phyloP scores from a whole-genome alignment of 176 grass and related monocot species.

The Cenchrus purpureus region DNA sequence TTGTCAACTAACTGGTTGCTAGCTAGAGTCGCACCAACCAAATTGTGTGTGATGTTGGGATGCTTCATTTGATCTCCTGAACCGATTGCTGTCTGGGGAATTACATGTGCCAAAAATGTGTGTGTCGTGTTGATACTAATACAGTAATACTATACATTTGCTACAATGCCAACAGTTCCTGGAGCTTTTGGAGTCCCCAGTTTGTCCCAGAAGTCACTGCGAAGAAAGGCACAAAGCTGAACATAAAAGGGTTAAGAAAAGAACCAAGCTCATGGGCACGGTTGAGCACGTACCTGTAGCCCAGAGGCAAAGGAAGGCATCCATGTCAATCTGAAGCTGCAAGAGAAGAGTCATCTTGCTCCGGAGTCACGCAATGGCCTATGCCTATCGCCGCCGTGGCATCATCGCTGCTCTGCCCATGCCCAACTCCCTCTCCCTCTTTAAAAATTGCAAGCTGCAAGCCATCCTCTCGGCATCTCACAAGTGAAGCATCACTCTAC shows the following conservation, averaged over 20 bases:
- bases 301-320: conserved; percentile 74
- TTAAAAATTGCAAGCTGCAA: conserved; percentile 17
- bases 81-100: not conserved
- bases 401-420: not conserved
- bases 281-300: conserved; percentile 28
- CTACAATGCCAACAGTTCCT: not conserved
- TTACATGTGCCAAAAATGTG: not conserved
- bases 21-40: not conserved
- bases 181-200: not conserved
- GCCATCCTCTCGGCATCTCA: not conserved
- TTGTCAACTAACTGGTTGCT: not conserved
- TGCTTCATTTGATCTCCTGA: conserved; percentile 3
- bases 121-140: not conserved
- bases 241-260: conserved; percentile 26
- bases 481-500: not conserved
- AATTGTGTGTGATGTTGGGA: not conserved
- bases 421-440: not conserved
- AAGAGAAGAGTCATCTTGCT: conserved; percentile 14
- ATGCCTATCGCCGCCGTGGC: not conserved
- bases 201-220: conserved; percentile 39
- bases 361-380: conserved; percentile 28
- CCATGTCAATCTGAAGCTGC: conserved; percentile 21
- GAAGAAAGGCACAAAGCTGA: conserved; percentile 63
- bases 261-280: conserved; percentile 25
- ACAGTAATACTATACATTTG: not conserved